phyloP scores from a whole-genome alignment of 2,329 filamentous ascomycete genomes.

The Aspergillus spinulosporus region DNA sequence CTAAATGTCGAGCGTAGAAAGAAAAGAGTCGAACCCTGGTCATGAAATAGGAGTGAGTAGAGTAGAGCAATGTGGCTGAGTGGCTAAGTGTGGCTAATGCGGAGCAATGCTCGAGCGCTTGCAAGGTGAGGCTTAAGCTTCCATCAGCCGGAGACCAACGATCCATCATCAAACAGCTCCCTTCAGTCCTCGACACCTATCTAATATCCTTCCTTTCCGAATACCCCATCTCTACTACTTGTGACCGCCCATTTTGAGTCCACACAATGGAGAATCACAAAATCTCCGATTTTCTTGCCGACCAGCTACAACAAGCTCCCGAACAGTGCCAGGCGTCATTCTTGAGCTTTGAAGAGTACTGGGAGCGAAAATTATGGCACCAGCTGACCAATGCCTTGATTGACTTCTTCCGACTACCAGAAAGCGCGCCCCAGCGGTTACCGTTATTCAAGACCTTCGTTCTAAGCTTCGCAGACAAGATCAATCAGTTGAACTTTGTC shows the following conservation, averaged over 20 bases:
- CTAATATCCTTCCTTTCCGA: constrained; percentile 6
- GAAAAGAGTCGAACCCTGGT: too few species aligned
- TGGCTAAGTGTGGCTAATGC: constrained; percentile 23
- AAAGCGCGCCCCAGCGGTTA: constrained; percentile 81
- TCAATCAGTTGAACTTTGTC: constrained; percentile 98
- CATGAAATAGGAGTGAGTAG: background rate
- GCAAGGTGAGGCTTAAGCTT: constrained; percentile 18
- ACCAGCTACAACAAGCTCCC: constrained; percentile 84
- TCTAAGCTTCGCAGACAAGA: constrained; percentile 94
- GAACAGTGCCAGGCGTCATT: constrained; percentile 85
- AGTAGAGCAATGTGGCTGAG: constrained; percentile 10
- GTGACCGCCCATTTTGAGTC: background rate
- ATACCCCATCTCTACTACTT: constrained; percentile 2
- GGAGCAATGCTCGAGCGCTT: background rate
- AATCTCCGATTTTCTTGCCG: constrained; percentile 87
- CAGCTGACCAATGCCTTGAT: constrained; percentile 89
- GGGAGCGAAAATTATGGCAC: constrained; percentile 99
- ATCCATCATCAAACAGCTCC: constrained; percentile 14
- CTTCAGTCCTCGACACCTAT: constrained; percentile 16
- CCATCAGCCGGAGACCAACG: constrained; percentile 12
- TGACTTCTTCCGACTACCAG: constrained; percentile 79
- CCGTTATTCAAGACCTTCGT: constrained; percentile 93
- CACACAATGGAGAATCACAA: constrained; percentile 75
- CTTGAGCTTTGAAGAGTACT: constrained; percentile 90
- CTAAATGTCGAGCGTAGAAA: too few species aligned